phyloP scores from a whole-genome alignment of 192 early-diverging fungal species.

The Entomortierella beljakovae region DNA sequence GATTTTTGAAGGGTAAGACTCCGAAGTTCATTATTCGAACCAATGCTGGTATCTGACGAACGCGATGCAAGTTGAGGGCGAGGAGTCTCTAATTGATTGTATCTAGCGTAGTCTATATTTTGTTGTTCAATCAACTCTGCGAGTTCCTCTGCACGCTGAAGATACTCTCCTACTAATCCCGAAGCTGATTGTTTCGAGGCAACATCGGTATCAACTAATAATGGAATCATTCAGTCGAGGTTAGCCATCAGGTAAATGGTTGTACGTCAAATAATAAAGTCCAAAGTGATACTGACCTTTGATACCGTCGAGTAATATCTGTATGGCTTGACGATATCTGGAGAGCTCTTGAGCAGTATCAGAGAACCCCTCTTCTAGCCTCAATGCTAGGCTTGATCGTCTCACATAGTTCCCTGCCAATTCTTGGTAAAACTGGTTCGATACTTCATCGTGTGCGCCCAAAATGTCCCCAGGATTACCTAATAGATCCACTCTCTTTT shows the following conservation, averaged over 20 bases:
- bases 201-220: constrained; percentile 67
- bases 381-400: constrained; percentile 24
- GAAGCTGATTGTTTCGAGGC: constrained; percentile 62
- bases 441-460: constrained; percentile 2
- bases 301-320: constrained; percentile 70
- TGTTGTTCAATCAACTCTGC: constrained; percentile 32
- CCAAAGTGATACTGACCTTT: constrained; percentile 58
- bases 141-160: constrained; percentile 65
- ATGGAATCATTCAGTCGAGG: no score
- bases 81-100: constrained; percentile 50
- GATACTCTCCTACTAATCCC: constrained; percentile 56
- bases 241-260: no score
- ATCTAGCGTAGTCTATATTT: constrained; percentile 4
- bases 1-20: constrained; percentile 36
- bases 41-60: constrained; percentile 50
- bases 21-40: constrained; percentile 43
- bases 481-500: constrained; percentile 66
- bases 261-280: no score
- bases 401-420: constrained; percentile 38
- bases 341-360: constrained; percentile 53
- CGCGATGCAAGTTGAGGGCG: constrained; percentile 41
- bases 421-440: background rate
- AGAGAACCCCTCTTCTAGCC: constrained; percentile 26
- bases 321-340: constrained; percentile 69
- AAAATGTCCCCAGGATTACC: constrained; percentile 1